phyloP scores from a whole-genome alignment of 2,329 filamentous ascomycete genomes.

The Exophiala viscosa region DNA sequence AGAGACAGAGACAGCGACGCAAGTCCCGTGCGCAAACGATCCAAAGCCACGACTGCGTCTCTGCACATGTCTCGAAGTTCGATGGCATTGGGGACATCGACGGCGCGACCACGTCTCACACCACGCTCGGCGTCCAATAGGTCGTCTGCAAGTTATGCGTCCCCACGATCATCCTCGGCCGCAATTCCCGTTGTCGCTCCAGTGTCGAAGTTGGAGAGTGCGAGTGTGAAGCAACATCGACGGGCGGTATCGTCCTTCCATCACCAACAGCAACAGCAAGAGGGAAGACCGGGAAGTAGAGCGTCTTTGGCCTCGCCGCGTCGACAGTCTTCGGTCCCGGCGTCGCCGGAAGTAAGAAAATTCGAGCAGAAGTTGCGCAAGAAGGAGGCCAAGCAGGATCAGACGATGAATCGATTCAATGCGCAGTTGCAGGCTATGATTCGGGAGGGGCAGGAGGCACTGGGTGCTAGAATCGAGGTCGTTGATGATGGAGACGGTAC shows the following conservation, averaged over 20 bases:
- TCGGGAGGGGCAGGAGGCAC: constrained; percentile 76
- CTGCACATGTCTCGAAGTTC: constrained; percentile 3
- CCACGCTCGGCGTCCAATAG: constrained; percentile 45
- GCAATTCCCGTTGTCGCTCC: constrained; percentile 12
- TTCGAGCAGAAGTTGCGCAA: constrained; percentile 68
- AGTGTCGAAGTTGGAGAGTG: constrained; percentile 7
- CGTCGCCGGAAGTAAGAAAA: constrained; percentile 61
- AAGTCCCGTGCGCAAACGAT: constrained; percentile 28
- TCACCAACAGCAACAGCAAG: background rate
- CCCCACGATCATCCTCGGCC: constrained; percentile 18
- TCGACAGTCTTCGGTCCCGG: constrained; percentile 11
- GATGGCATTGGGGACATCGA: background rate
- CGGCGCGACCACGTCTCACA: constrained; percentile 40
- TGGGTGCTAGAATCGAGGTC: constrained; percentile 66
- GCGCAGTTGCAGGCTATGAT: constrained; percentile 81
- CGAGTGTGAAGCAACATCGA: constrained; percentile 2
- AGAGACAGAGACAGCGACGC: constrained; percentile 17
- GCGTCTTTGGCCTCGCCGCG: constrained; percentile 19
- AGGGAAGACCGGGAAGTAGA: constrained; percentile 5
- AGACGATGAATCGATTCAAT: constrained; percentile 75
- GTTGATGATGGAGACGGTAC: constrained; percentile 33
- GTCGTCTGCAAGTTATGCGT: constrained; percentile 42
- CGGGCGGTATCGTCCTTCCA: background rate
- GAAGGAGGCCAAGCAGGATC: constrained; percentile 74
- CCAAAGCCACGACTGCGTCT: constrained; percentile 20